A percentile compares a stretch with the other conserved stretches of the same genome.
These are phyloP conservation scores for Backusella westeae DNA, from an alignment of 192 early-diverging fungal species.

Conservation along the genomic window DNA sequence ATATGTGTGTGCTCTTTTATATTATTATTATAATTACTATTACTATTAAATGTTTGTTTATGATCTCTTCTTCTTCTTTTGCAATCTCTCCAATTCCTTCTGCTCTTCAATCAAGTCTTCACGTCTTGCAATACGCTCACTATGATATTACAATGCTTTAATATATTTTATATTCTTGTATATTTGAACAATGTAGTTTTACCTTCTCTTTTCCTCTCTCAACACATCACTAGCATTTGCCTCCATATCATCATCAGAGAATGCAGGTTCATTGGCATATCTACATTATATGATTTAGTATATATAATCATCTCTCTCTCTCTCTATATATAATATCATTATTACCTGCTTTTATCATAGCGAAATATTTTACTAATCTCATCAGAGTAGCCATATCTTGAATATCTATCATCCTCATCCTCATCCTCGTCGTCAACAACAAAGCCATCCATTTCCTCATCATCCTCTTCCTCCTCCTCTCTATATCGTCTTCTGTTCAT, in stretches of 20 bases:
- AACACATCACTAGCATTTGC: conserved; percentile 37
- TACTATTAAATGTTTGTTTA: background rate
- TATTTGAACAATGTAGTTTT: background rate
- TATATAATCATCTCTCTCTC: background rate
- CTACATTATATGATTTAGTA: conserved; percentile 8
- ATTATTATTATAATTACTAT: background rate
- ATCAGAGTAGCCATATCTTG: conserved; percentile 18
- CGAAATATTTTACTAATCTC: conserved; percentile 36
- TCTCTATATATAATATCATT: background rate
- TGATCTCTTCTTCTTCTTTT: conserved; percentile 22
- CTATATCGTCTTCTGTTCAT: background rate
- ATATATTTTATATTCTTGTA: background rate
- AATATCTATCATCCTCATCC: conserved; percentile 7
- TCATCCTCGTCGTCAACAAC: conserved; percentile 38
- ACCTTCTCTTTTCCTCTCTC: conserved; percentile 40
- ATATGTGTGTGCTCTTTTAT: background rate
- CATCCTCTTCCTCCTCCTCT: conserved; percentile 31
- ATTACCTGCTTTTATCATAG: conserved; percentile 34
- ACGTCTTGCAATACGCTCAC: conserved; percentile 27
- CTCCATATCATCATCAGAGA: conserved; percentile 44
- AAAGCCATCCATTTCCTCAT: conserved; percentile 33
- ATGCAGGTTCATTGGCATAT: conserved; percentile 29
- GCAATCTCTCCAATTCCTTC: conserved; percentile 28
- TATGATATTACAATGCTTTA: background rate
- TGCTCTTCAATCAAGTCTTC: conserved; percentile 38